A percentile compares a stretch with the other conserved stretches of the same genome.
These are phyloP conservation scores for Marasmius oreades DNA, from an alignment of 1,284 basidiomycete genomes.

Conservation along the genomic window DNA sequence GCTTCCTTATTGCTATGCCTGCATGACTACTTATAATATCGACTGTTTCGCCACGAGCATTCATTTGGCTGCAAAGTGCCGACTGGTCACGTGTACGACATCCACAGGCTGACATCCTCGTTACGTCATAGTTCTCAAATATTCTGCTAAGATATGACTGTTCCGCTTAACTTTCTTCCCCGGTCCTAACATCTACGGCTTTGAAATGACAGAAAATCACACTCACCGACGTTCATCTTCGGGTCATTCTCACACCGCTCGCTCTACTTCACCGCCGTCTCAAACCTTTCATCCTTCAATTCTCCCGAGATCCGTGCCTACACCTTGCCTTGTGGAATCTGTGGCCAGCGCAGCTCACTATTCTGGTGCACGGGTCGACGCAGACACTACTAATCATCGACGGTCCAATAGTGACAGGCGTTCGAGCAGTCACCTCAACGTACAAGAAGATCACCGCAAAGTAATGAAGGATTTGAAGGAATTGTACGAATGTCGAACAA, in stretches of 20 bases:
- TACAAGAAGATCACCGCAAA: conserved; percentile 37
- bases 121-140: too few species aligned
- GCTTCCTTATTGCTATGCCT: background rate
- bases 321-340: conserved; percentile 48
- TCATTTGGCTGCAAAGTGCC: background rate
- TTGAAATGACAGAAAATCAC: conserved; percentile 21
- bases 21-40: background rate
- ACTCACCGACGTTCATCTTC: conserved; percentile 25
- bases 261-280: conserved; percentile 36
- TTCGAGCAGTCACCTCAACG: conserved; percentile 27
- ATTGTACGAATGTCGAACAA: conserved; percentile 57
- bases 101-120: too few species aligned
- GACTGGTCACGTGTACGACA: too few species aligned
- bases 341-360: conserved; percentile 60
- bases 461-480: conserved; percentile 54
- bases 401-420: conserved; percentile 28
- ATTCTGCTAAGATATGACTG: too few species aligned
- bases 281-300: conserved; percentile 42
- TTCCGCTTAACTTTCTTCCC: background rate
- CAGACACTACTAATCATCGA: conserved; percentile 30
- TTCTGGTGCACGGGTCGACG: conserved; percentile 40
- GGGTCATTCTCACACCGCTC: conserved; percentile 21
- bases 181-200: conserved; percentile 1
- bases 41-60: background rate
- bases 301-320: conserved; percentile 39